Base-by-base conservation (phyloP, 805 yeast species). In the Alloascoidea hylecoeti region DNA sequence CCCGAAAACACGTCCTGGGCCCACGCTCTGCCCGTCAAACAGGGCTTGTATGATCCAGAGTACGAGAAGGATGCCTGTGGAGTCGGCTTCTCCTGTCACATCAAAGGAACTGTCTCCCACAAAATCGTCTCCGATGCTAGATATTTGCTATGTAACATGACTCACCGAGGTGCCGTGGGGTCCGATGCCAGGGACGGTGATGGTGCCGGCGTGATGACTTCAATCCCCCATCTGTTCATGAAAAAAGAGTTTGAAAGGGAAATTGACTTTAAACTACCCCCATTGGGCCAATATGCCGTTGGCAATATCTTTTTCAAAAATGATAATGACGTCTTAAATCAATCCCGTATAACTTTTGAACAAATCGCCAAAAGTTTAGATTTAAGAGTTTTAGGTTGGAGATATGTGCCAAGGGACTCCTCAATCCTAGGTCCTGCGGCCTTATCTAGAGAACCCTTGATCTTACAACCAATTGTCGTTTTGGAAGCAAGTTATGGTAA, bases 81-180 rank as follows among this genome's bases (percentile, higher is more conserved):
- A 64, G 97, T 92, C 37, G 98, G 98, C 44, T 89, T 89, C 60
- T 84, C 95, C 35, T 84, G 96, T 57, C 84, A 89, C 64, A 80
- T 88, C 63, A 84, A 86, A 58, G 96, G 96, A 41, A 55, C 67
- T 18, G 72, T 76, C 17, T 78, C 94, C 39, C 98, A 92, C 65
- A 86, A 88, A 55, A 85, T 89, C 49, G 86, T 89, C 42, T 76
- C 94, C 33, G 97, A 92, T 63, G 95, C 95, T 33, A 42, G 75
- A 48, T 75, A 72, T 54, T 64, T 89, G 51, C 74, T 89, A 39
- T 88, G 97, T 65, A 89, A 92, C 63, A 92, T 89, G 98, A 83
- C 96, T 44, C 98, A 89, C 60, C 76, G 98, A 64, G 98, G 98
- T 55, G 97, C 97, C 33, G 96, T 88, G 43, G 94, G 95, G 42